phyloP scores from a whole-genome alignment of 192 early-diverging fungal genomes.

The Cladochytrium replicatum region DNA sequence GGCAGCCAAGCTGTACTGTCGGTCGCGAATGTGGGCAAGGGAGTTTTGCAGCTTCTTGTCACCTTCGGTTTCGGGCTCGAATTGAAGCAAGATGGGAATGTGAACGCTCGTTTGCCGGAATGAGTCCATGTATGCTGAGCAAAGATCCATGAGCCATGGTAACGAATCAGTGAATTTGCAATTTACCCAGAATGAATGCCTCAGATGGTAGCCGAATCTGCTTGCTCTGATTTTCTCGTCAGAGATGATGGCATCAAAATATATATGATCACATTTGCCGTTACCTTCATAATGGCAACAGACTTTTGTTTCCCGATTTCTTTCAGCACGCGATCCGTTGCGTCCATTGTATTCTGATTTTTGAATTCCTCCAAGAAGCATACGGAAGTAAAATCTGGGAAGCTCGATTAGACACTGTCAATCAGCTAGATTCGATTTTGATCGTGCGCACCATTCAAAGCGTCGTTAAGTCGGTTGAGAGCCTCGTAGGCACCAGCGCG shows the following conservation, averaged over 20 bases:
- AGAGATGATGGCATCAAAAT: neutral
- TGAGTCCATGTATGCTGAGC: conserved; percentile 82
- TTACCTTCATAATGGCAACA: conserved; percentile 55
- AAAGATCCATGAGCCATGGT: neutral
- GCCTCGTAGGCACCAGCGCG: conserved; percentile 58
- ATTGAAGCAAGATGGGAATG: conserved; percentile 9
- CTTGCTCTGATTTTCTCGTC: conserved; percentile 24
- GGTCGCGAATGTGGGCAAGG: conserved; percentile 43
- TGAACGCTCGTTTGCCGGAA: conserved; percentile 47
- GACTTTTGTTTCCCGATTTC: conserved; percentile 67
- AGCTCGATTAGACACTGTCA: conserved; percentile 33
- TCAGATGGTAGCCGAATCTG: conserved; percentile 68
- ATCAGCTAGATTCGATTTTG: conserved; percentile 2
- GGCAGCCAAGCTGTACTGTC: too few relatives aligned
- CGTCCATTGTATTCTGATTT: conserved; percentile 62
- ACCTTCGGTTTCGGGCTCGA: conserved; percentile 13
- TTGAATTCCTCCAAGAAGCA: conserved; percentile 94
- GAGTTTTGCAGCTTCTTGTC: conserved; percentile 42
- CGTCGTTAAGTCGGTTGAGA: conserved; percentile 32
- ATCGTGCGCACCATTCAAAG: conserved; percentile 53
- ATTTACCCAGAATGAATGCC: conserved; percentile 84
- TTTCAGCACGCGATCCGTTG: conserved; percentile 86
- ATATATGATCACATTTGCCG: neutral
- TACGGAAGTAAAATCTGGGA: conserved; percentile 71
- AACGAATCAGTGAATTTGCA: neutral